Percentiles rank a stretch among this genome's conserved stretches.
phyloP scores from a whole-genome alignment of 1,284 basidiomycete species.

The Sporisorium graminicola region DNA sequence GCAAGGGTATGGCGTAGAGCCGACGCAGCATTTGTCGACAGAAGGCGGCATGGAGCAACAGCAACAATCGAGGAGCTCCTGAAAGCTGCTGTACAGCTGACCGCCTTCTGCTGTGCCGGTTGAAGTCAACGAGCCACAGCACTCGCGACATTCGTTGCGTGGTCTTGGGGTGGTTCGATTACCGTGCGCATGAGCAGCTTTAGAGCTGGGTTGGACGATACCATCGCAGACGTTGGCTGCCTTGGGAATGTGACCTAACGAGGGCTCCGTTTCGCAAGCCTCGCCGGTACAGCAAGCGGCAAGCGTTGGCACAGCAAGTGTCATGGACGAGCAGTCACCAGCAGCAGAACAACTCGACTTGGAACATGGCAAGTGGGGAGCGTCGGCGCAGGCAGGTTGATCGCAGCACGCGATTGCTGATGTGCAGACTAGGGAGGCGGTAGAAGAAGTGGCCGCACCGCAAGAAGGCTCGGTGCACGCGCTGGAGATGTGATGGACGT shows the following conservation, averaged over 20 bases:
- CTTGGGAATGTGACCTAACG: constrained; percentile 4
- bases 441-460: constrained; percentile 29
- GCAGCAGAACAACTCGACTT: constrained; percentile 18
- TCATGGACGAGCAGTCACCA: constrained; percentile 25
- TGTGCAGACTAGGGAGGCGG: constrained; percentile 10
- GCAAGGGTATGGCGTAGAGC: constrained; percentile 17
- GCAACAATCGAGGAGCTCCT: constrained; percentile 51
- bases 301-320: constrained; percentile 21
- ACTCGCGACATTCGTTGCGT: constrained; percentile 34
- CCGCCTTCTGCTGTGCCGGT: constrained; percentile 22
- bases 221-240: constrained; percentile 9
- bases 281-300: constrained; percentile 37
- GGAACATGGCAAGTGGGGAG: constrained; percentile 22
- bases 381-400: constrained; percentile 21
- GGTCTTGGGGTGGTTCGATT: background rate
- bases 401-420: constrained; percentile 34
- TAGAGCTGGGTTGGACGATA: background rate
- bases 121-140: constrained; percentile 25
- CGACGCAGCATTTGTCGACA: constrained; percentile 43
- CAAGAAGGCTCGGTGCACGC: constrained; percentile 38
- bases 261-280: constrained; percentile 19
- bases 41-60: constrained; percentile 47
- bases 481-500: constrained; percentile 40
- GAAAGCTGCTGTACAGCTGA: constrained; percentile 47
- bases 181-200: constrained; percentile 2